phyloP scores from a whole-genome alignment of 2,329 filamentous ascomycete genomes.

The Lecanicillium sp. region DNA sequence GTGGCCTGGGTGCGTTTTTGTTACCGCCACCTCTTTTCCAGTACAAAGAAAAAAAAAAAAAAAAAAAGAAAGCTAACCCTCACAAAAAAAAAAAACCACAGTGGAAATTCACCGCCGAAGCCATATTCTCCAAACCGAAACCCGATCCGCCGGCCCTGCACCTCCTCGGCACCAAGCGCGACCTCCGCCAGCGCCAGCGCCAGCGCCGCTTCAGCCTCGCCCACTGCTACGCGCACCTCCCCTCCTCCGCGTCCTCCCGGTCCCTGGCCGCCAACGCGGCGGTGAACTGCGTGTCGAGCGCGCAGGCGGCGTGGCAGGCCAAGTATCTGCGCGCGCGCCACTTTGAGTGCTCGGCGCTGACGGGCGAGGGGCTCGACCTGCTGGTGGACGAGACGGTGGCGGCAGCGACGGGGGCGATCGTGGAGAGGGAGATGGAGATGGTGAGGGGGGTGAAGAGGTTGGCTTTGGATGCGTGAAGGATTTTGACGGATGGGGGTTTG shows the following conservation, averaged over 20 bases:
- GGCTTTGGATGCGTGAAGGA: background rate
- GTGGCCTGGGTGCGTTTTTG: conserved; percentile 28
- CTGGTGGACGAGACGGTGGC: conserved; percentile 24
- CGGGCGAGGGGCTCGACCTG: conserved; percentile 28
- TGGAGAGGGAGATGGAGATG: conserved; percentile 14
- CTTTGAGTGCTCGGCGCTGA: conserved; percentile 31
- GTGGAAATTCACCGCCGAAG: conserved; percentile 26
- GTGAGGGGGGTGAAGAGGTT: background rate
- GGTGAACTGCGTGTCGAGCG: conserved; percentile 6
- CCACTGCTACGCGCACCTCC: conserved; percentile 7
- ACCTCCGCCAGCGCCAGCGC: conserved; percentile 6
- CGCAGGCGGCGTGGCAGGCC: conserved; percentile 29
- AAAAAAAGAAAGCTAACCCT: too few species aligned
- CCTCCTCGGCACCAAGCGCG: conserved; percentile 30
- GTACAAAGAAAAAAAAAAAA: too few species aligned
- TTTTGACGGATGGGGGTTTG: background rate
- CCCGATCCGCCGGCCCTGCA: conserved; percentile 22
- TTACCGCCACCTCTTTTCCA: too few species aligned
- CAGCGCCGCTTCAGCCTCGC: conserved; percentile 3
- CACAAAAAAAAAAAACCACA: conserved; percentile 12
- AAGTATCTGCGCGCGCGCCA: conserved; percentile 26
- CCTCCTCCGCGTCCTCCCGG: conserved; percentile 1
- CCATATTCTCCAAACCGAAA: conserved; percentile 22
- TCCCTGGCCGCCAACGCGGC: background rate
- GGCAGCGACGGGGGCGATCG: conserved; percentile 20